A percentile compares a stretch with the other conserved stretches of the same genome.
Evolutionary conservation across 257 asterid genomes (phyloP).

Genomic region (Dorcoceras hygrometricum): DNA sequence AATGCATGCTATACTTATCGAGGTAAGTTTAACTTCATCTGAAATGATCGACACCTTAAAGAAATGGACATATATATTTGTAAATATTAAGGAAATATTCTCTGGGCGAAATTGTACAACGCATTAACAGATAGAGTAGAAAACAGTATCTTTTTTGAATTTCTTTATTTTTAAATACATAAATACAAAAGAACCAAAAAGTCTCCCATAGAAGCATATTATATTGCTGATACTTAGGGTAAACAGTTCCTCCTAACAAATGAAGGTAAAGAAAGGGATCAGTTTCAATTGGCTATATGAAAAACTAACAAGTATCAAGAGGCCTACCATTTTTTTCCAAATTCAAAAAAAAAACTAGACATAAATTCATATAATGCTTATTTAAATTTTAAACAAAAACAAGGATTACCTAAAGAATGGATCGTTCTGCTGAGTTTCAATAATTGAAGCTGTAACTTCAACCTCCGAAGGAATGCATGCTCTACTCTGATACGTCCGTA

Average conservation of each 20-base stretch:
- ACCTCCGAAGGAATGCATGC: constrained; percentile 67
- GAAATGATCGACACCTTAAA: too few relatives aligned
- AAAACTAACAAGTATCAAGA: neutral
- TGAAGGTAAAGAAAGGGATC: neutral
- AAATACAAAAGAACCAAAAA: too few relatives aligned
- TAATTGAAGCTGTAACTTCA: constrained; percentile 69
- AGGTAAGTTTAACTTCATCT: too few relatives aligned
- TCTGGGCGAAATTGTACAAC: too few relatives aligned
- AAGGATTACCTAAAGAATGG: constrained; percentile 53
- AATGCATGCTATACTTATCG: too few relatives aligned
- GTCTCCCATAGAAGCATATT: too few relatives aligned
- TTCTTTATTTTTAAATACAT: too few relatives aligned
- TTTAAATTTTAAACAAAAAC: neutral
- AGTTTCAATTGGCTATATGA: neutral
- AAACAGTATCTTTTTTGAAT: too few relatives aligned
- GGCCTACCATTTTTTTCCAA: neutral
- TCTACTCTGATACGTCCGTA: constrained; percentile 81
- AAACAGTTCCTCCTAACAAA: neutral
- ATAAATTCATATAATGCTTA: neutral
- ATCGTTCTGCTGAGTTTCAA: constrained; percentile 86
- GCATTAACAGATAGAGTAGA: too few relatives aligned
- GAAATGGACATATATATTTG: too few relatives aligned
- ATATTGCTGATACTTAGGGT: neutral
- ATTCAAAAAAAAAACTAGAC: neutral
- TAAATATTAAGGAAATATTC: too few relatives aligned